Percentiles rank a stretch among this genome's conserved stretches.
These are phyloP conservation scores for Entamoeba dispar DNA, from an alignment of 208 protist genomes.

Conservation along the genomic window DNA sequence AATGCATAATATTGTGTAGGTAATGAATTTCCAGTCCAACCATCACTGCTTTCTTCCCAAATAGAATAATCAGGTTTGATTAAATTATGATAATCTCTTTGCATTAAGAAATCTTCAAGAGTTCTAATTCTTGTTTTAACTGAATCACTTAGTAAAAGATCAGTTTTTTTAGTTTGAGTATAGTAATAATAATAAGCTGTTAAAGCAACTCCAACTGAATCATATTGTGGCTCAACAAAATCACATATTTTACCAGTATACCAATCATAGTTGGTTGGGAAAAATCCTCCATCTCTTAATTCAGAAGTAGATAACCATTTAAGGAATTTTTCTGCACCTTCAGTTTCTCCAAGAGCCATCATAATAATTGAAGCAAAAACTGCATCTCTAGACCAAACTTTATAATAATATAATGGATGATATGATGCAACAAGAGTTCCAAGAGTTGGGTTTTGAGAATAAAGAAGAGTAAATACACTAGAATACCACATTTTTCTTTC, in stretches of 20 bases:
- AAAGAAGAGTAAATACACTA: slow-evolving; percentile 12
- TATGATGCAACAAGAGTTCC: slow-evolving; percentile 18
- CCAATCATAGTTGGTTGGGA: slow-evolving; percentile 20
- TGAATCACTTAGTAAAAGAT: not conserved
- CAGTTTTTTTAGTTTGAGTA: not conserved
- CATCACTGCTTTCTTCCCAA: slow-evolving; percentile 19
- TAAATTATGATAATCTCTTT: not conserved
- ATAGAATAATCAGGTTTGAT: slow-evolving; percentile 25
- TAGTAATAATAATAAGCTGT: not conserved
- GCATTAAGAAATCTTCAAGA: slow-evolving; percentile 10
- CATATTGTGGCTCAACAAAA: slow-evolving; percentile 26
- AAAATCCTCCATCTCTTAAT: not conserved
- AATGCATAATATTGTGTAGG: slow-evolving; percentile 16
- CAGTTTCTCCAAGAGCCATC: not conserved
- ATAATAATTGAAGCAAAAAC: slow-evolving; percentile 21
- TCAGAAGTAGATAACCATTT: not conserved
- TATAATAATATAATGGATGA: slow-evolving; percentile 25
- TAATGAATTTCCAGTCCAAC: not conserved
- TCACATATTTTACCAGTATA: slow-evolving; percentile 5
- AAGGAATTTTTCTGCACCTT: not conserved
- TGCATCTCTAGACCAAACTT: slow-evolving; percentile 18
- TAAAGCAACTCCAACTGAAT: not conserved
- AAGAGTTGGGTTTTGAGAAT: slow-evolving; percentile 17
- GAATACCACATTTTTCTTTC: not conserved
- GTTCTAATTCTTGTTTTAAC: not conserved